Percentiles rank a stretch among this genome's conserved stretches.
phyloP scores from a whole-genome alignment of 495 filamentous ascomycete genomes.

The Podospora sp. region DNA sequence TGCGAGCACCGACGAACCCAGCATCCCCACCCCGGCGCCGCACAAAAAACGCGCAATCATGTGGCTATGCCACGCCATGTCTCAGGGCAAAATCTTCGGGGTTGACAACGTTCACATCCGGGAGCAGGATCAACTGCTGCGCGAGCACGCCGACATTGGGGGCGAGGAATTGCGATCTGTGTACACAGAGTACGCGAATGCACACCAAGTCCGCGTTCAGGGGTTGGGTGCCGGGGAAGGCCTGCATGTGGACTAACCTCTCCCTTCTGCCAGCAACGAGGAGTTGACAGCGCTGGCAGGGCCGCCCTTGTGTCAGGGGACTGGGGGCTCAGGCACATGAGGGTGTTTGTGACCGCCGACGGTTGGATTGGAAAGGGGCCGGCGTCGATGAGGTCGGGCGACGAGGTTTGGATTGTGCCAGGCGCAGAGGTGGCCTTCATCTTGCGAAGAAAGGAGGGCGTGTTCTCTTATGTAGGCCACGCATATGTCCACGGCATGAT shows the following conservation, averaged over 20 bases:
- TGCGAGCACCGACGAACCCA: neutral
- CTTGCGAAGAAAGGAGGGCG: neutral
- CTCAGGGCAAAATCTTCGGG: neutral
- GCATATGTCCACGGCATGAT: slow-evolving; percentile 1
- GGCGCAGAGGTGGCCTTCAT: neutral
- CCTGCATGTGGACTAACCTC: no score
- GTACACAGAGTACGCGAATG: neutral
- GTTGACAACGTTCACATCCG: neutral
- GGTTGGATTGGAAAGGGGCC: neutral
- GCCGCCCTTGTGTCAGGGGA: neutral
- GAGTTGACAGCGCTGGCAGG: neutral
- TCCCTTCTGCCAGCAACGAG: neutral
- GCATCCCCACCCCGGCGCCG: neutral
- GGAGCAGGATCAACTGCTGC: neutral
- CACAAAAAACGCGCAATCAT: neutral
- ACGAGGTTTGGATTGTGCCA: slow-evolving; percentile 4
- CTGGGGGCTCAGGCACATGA: neutral
- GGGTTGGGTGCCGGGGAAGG: no score
- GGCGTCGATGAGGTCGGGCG: neutral
- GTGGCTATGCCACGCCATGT: neutral
- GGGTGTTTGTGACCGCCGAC: slow-evolving; percentile 2
- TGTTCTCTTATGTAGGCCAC: neutral
- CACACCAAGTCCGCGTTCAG: neutral
- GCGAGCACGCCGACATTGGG: neutral
- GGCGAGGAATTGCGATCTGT: neutral